Conservation (phyloP, 1,284 basidiomycete species). For the Fereydounia khargensis region DNA sequence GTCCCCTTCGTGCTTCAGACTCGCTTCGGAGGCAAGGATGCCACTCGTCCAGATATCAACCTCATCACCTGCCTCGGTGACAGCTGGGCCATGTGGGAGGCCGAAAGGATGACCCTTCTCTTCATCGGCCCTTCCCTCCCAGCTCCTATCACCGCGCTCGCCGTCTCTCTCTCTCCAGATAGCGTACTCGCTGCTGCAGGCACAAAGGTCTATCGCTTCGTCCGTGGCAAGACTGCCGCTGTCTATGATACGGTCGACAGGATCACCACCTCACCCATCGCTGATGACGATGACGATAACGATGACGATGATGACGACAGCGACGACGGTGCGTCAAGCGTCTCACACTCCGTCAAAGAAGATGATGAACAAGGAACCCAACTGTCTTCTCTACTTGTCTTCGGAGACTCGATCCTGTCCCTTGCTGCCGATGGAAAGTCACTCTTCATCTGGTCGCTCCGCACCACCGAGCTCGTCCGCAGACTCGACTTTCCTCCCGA, state of each 20-base stretch:
- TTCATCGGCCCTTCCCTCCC: conserved; percentile 87
- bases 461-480: conserved; percentile 17
- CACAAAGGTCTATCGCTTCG: conserved; percentile 71
- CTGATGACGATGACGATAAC: conserved; percentile 1
- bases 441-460: conserved; percentile 74
- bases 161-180: conserved; percentile 72
- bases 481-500: conserved; percentile 19
- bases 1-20: conserved; percentile 82
- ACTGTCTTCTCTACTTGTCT: conserved; percentile 39
- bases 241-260: conserved; percentile 28
- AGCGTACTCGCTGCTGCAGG: conserved; percentile 80
- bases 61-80: conserved; percentile 84
- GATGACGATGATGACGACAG: conserved; percentile 1
- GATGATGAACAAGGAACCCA: conserved; percentile 17
- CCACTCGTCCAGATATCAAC: conserved; percentile 64
- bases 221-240: conserved; percentile 79
- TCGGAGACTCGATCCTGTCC: conserved; percentile 49
- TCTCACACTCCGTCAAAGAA: no score
- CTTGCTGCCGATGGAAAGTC: conserved; percentile 72
- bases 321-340: conserved; percentile 3
- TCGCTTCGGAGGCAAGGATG: conserved; percentile 79
- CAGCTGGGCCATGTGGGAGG: conserved; percentile 96
- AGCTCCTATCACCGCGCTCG: conserved; percentile 72
- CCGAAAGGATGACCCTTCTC: conserved; percentile 82
- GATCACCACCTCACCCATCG: conserved; percentile 5